Evolutionary conservation across 768 basidiomycete species (phyloP), one percentile per base, ranked within the genome.

Genomic region (Pleurotus sapidus): DNA sequence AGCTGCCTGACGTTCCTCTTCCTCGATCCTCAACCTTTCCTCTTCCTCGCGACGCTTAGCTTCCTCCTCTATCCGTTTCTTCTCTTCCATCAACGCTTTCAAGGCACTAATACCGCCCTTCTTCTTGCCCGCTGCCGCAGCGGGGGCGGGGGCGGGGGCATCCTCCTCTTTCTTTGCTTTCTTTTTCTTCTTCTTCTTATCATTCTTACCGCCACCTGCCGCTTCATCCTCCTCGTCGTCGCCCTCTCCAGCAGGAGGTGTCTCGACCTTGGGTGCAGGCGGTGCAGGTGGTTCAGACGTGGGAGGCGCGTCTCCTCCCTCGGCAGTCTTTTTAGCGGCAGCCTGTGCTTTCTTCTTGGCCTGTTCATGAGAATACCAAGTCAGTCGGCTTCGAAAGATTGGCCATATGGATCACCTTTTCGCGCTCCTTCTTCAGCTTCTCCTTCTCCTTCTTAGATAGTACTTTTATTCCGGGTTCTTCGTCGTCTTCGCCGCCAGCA

Each of bases 391-490:
- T n/a, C 39, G 39, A 42, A 40, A 40, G 18, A 57, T 15, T n/a
- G 18, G 7, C 5, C 12, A 39, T 37, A 40, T 40, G 56, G 45
- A 65, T 48, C 37, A 88, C 94, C 88, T 97, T 97, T 77, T 97
- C 95, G 51, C 86, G 84, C 73, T 98, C 95, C 75, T 98, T 98
- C 84, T 98, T 98, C 59, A 96, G 77, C 69, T 88, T 88, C 70
- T 98, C 95, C 75, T 98, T 98, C 79, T 98, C 93, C 70, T 96
- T 97, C 77, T 98, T 98, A 15, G 89, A 87, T 37, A 97, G 72
- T 30, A 96, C 68, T 72, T 88, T 86, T 3, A 77, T 76, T 12
- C 83, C 91, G 49, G 72, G 72, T 20, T 74, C 81, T 18, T 77
- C 80, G 11, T 70, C 71, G 17, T 66, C 75, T 24, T 49, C 78